Conservation (phyloP, 208 protist genomes). For the Phytomonas sp. region DNA sequence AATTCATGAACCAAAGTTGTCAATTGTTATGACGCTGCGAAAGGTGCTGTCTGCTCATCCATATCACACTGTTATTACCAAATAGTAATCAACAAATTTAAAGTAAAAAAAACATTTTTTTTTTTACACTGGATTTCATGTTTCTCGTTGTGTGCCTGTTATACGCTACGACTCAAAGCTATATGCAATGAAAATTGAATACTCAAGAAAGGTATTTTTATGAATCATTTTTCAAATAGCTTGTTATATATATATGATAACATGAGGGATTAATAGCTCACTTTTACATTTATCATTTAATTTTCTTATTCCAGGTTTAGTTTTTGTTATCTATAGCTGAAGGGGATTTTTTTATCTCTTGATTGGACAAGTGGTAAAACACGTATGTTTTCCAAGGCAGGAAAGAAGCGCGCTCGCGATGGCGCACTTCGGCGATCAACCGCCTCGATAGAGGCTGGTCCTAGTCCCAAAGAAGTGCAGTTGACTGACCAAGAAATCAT, state of each 20-base stretch:
- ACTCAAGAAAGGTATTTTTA: neutral
- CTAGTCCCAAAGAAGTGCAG: neutral
- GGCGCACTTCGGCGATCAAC: neutral
- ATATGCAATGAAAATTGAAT: neutral
- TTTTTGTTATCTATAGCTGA: neutral
- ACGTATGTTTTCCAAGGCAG: neutral
- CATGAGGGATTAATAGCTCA: neutral
- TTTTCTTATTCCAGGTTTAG: neutral
- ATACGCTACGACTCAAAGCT: neutral
- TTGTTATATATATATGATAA: neutral
- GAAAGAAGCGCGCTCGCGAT: neutral
- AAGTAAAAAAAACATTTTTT: neutral
- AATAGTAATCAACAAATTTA: neutral
- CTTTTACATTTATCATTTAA: neutral
- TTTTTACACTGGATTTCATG: neutral
- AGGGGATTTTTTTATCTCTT: neutral
- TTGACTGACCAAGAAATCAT: neutral
- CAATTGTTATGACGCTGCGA: neutral
- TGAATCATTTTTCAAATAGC: neutral
- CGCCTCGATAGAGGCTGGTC: neutral
- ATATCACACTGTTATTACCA: neutral
- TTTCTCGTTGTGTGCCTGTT: neutral
- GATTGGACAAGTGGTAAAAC: neutral
- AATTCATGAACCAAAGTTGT: neutral
- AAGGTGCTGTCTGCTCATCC: conserved; percentile 1